These are phyloP conservation scores for Lyophyllum atratum DNA, from an alignment of 768 basidiomycete species.

Conservation along the genomic window DNA sequence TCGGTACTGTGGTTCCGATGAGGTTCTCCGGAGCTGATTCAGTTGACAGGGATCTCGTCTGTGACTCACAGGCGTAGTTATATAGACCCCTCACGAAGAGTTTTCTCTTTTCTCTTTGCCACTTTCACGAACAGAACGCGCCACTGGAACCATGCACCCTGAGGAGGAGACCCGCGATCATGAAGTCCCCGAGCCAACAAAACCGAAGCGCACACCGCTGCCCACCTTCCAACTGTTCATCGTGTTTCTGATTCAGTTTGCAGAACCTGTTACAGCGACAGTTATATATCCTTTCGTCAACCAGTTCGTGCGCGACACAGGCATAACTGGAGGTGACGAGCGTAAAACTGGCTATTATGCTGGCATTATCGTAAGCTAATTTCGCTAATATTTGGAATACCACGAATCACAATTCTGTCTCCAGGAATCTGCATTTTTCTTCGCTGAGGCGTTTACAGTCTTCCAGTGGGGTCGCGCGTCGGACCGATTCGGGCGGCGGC, in stretches of 20 bases:
- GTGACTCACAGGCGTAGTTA: not conserved
- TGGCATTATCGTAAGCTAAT: conserved; percentile 41
- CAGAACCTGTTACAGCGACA: conserved; percentile 32
- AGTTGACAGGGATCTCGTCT: not conserved
- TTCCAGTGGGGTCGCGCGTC: conserved; percentile 36
- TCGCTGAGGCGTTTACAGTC: conserved; percentile 33
- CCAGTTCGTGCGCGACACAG: conserved; percentile 43
- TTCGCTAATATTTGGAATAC: not conserved
- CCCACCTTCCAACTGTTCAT: conserved; percentile 41
- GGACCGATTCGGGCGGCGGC: conserved; percentile 34
- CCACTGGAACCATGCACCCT: not conserved
- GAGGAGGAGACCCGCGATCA: not conserved
- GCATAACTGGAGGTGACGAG: conserved; percentile 45
- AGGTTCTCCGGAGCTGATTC: not conserved
- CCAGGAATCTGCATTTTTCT: conserved; percentile 38
- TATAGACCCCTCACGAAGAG: not conserved
- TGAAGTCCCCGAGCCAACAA: conserved; percentile 1
- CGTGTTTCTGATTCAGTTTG: conserved; percentile 34
- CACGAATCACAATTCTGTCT: not conserved
- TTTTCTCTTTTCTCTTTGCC: not conserved
- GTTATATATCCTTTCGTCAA: conserved; percentile 51
- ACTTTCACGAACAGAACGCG: not conserved
- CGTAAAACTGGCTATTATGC: conserved; percentile 49
- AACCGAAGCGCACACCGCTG: conserved; percentile 25
- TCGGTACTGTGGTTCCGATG: not conserved